These are phyloP conservation scores for Diaporthe vexans DNA, from an alignment of 2,329 filamentous ascomycete genomes.

Conservation along the genomic window DNA sequence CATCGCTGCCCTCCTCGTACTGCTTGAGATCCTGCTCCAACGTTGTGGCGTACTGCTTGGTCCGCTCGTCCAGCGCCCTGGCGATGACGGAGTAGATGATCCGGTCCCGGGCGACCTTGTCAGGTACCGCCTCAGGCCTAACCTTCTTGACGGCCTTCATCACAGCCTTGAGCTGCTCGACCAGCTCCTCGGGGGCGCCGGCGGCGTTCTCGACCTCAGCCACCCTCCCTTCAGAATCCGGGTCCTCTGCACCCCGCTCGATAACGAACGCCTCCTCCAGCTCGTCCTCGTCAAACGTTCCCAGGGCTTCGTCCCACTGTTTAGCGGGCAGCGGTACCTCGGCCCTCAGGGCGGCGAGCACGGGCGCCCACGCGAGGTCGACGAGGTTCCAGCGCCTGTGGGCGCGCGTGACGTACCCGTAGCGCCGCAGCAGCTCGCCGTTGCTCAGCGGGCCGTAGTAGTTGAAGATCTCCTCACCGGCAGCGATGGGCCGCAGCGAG, in stretches of 20 bases:
- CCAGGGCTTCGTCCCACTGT: slow-evolving; percentile 42
- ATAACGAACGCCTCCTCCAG: slow-evolving; percentile 83
- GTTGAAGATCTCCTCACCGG: slow-evolving; percentile 85
- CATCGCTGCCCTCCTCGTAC: slow-evolving; percentile 24
- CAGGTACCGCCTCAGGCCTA: slow-evolving; percentile 57
- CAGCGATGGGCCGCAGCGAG: slow-evolving; percentile 75
- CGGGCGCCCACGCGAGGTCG: slow-evolving; percentile 75
- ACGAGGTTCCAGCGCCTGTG: slow-evolving; percentile 87
- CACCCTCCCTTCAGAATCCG: slow-evolving; percentile 60
- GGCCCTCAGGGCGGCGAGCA: slow-evolving; percentile 62
- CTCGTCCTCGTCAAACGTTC: slow-evolving; percentile 64
- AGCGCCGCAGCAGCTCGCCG: slow-evolving; percentile 84
- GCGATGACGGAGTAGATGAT: slow-evolving; percentile 57
- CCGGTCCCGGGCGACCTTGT: slow-evolving; percentile 65
- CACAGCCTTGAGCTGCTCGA: slow-evolving; percentile 64
- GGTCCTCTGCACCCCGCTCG: slow-evolving; percentile 67
- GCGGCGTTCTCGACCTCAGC: slow-evolving; percentile 53
- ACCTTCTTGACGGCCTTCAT: slow-evolving; percentile 64
- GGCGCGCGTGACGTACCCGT: slow-evolving; percentile 87
- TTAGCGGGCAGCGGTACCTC: slow-evolving; percentile 53
- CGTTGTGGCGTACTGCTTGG: slow-evolving; percentile 48
- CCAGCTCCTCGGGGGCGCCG: slow-evolving; percentile 64
- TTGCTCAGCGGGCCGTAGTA: slow-evolving; percentile 90
- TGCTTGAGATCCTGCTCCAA: slow-evolving; percentile 48
- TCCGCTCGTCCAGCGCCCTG: slow-evolving; percentile 47